These are phyloP conservation scores for Serpula lacrymans DNA, from an alignment of 768 basidiomycete species.

Conservation along the genomic window DNA sequence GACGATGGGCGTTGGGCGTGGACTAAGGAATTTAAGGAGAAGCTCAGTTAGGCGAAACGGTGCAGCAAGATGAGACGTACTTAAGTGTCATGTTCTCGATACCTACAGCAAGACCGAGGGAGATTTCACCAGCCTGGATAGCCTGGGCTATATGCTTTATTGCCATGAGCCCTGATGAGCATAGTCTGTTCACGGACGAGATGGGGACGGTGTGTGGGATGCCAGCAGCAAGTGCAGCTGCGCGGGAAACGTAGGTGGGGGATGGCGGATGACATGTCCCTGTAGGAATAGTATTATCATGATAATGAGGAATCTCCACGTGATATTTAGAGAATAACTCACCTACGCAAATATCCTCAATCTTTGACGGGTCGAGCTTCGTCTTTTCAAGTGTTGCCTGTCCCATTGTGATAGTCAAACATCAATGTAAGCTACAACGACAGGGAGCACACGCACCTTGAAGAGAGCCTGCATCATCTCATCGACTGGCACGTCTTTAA, in stretches of 20 bases:
- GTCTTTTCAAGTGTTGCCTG: constrained; percentile 69
- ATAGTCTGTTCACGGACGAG: constrained; percentile 88
- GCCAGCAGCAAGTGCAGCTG: constrained; percentile 85
- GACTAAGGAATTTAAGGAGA: constrained; percentile 36
- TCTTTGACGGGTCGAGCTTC: constrained; percentile 61
- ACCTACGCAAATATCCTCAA: constrained; percentile 87
- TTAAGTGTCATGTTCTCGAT: constrained; percentile 83
- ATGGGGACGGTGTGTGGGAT: constrained; percentile 87
- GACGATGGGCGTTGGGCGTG: constrained; percentile 72
- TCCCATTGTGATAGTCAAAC: constrained; percentile 1
- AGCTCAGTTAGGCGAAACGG: no score
- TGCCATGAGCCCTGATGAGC: constrained; percentile 94
- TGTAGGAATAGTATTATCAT: constrained; percentile 21
- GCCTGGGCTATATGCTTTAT: constrained; percentile 86
- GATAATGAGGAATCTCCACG: not conserved
- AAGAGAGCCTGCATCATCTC: constrained; percentile 82
- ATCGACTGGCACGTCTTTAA: constrained; percentile 86
- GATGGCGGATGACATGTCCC: constrained; percentile 84
- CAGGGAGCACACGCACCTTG: constrained; percentile 45
- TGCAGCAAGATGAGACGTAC: no score
- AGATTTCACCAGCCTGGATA: constrained; percentile 78
- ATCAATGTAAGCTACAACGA: not conserved
- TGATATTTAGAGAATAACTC: constrained; percentile 15
- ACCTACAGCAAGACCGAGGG: constrained; percentile 82
- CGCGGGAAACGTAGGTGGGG: constrained; percentile 77